These are phyloP conservation scores for Tuber umbilicatum DNA, from an alignment of 495 filamentous ascomycete genomes.

Conservation along the genomic window DNA sequence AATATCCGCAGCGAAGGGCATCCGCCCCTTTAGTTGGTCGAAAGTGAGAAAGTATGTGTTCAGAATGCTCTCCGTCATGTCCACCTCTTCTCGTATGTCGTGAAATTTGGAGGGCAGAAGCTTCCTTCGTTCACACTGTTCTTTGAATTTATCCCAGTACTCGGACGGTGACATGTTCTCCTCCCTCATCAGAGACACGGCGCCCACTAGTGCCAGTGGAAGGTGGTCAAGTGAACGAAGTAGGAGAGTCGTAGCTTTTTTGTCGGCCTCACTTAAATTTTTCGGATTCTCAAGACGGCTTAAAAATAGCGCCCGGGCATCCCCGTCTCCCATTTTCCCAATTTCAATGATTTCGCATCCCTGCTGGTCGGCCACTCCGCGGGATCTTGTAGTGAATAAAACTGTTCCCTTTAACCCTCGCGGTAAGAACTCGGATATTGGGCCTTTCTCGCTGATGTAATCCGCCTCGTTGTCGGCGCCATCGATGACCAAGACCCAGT, in stretches of 20 bases:
- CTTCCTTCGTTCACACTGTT: constrained; percentile 6
- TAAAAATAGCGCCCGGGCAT: neutral
- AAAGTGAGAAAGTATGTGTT: constrained; percentile 49
- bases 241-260: constrained; percentile 11
- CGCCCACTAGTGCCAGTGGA: constrained; percentile 41
- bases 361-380: constrained; percentile 4
- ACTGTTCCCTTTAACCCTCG: constrained; percentile 19
- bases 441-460: neutral
- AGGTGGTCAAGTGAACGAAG: constrained; percentile 37
- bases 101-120: constrained; percentile 17
- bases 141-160: constrained; percentile 15
- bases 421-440: constrained; percentile 15
- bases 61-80: constrained; percentile 44
- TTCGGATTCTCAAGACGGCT: neutral
- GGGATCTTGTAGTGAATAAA: constrained; percentile 15
- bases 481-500: constrained; percentile 43
- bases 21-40: constrained; percentile 42
- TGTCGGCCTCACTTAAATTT: neutral
- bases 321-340: neutral
- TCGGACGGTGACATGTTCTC: constrained; percentile 18
- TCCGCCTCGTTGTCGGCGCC: constrained; percentile 41
- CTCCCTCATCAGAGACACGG: constrained; percentile 37
- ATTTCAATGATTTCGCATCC: neutral
- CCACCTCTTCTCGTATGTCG: constrained; percentile 32
- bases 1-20: constrained; percentile 39